Percentiles rank a stretch among this genome's conserved stretches.
These are phyloP conservation scores for Peronospora farinosa DNA, from an alignment of 352 stramenopile genomes.

Conservation along the genomic window DNA sequence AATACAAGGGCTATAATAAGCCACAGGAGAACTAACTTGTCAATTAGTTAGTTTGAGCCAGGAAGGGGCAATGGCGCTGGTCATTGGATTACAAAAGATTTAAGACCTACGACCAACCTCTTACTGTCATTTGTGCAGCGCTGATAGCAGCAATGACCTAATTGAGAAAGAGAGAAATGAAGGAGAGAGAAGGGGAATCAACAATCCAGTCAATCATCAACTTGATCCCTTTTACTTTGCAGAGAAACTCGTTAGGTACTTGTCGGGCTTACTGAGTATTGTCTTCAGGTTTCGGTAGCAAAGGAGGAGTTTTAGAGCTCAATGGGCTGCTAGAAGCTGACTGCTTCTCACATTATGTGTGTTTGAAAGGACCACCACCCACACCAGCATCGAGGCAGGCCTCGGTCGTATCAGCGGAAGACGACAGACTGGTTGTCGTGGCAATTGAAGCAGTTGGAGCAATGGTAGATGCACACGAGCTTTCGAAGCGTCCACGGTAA, in stretches of 20 bases:
- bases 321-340: not conserved
- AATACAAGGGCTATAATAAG: constrained; percentile 62
- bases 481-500: constrained; percentile 75
- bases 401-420: constrained; percentile 39
- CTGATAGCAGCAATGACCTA: constrained; percentile 6
- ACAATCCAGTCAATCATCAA: constrained; percentile 27
- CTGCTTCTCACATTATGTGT: constrained; percentile 17
- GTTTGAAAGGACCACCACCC: constrained; percentile 71
- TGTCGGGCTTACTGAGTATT: constrained; percentile 3
- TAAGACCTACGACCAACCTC: not conserved
- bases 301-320: constrained; percentile 1
- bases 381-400: constrained; percentile 64
- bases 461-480: constrained; percentile 20
- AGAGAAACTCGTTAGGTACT: constrained; percentile 1
- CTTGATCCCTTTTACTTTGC: constrained; percentile 4
- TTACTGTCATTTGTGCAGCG: not conserved
- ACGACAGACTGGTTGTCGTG: constrained; percentile 29
- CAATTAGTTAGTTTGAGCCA: not conserved
- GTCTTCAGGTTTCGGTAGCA: not conserved
- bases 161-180: constrained; percentile 11
- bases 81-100: constrained; percentile 27
- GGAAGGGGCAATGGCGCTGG: constrained; percentile 6
- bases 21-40: constrained; percentile 18
- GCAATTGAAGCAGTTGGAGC: constrained; percentile 7
- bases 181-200: constrained; percentile 21